A percentile compares a stretch with the other conserved stretches of the same genome.
Conservation (phyloP, 2,329 filamentous ascomycete genomes). For the Xylaria sp. region DNA sequence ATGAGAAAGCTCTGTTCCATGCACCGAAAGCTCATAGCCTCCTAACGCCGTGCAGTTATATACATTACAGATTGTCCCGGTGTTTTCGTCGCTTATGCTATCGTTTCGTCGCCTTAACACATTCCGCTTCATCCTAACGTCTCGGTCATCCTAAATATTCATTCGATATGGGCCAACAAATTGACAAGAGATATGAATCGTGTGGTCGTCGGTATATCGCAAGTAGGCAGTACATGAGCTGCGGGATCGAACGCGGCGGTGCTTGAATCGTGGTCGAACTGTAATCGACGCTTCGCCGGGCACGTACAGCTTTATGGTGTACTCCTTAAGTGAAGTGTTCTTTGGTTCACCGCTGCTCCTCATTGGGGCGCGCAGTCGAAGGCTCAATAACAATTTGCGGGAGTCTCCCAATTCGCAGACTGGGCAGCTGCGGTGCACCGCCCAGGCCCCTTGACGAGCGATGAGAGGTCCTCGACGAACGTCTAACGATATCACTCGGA, state of each 20-base stretch:
- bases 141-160: not conserved
- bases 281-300: not conserved
- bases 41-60: not conserved
- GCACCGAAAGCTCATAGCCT: not conserved
- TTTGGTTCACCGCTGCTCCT: constrained; percentile 6
- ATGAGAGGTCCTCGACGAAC: constrained; percentile 23
- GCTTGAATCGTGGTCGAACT: not conserved
- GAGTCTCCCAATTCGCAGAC: constrained; percentile 51
- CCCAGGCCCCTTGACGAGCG: constrained; percentile 41
- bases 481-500: constrained; percentile 17
- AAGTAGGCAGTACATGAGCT: not conserved
- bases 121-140: not conserved
- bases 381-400: constrained; percentile 64
- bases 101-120: not conserved
- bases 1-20: not conserved
- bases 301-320: not conserved
- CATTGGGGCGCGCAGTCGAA: constrained; percentile 43
- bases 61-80: not conserved
- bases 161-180: not conserved
- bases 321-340: not conserved
- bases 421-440: constrained; percentile 54
- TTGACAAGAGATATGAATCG: not conserved
- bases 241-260: not conserved
- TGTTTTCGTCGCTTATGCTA: not conserved
- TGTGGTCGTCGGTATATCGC: not conserved